phyloP scores from a whole-genome alignment of 495 filamentous ascomycete genomes.

The Clohesyomyces aquaticus region DNA sequence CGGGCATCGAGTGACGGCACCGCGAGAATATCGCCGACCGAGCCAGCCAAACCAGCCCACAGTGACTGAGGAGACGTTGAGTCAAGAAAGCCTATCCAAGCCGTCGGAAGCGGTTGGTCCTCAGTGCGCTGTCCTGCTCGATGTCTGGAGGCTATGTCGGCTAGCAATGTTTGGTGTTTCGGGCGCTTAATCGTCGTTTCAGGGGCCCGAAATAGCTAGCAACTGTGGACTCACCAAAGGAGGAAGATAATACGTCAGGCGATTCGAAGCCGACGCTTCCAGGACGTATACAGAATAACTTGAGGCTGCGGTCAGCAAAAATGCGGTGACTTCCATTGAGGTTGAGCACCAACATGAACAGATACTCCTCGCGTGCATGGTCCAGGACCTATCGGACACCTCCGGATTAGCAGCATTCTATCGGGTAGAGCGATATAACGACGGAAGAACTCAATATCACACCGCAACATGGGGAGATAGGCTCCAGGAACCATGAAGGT shows the following conservation, averaged over 20 bases:
- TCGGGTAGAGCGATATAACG: neutral
- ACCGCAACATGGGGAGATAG: slow-evolving; percentile 5
- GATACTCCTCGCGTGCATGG: slow-evolving; percentile 49
- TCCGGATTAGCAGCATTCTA: slow-evolving; percentile 25
- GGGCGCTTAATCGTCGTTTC: slow-evolving; percentile 37
- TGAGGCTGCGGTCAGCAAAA: slow-evolving; percentile 28
- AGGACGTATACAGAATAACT: slow-evolving; percentile 51
- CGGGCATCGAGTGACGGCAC: neutral
- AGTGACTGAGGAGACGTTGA: neutral
- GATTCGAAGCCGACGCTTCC: slow-evolving; percentile 49
- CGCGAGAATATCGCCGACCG: neutral
- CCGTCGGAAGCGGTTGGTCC: slow-evolving; percentile 11
- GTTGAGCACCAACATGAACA: slow-evolving; percentile 43
- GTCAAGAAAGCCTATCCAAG: neutral
- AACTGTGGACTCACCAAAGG: slow-evolving; percentile 45
- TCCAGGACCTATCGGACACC: slow-evolving; percentile 42
- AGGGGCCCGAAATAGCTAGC: slow-evolving; percentile 29
- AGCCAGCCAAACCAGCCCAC: slow-evolving; percentile 2
- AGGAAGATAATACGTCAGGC: slow-evolving; percentile 49
- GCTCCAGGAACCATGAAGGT: neutral
- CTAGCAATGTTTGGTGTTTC: slow-evolving; percentile 6
- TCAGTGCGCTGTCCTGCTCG: neutral
- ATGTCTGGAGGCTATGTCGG: slow-evolving; percentile 32
- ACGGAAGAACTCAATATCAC: slow-evolving; percentile 11
- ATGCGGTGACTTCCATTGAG: slow-evolving; percentile 10